Conservation (phyloP, 148 eudicot species). For the Vaccinium macrocarpon region DNA sequence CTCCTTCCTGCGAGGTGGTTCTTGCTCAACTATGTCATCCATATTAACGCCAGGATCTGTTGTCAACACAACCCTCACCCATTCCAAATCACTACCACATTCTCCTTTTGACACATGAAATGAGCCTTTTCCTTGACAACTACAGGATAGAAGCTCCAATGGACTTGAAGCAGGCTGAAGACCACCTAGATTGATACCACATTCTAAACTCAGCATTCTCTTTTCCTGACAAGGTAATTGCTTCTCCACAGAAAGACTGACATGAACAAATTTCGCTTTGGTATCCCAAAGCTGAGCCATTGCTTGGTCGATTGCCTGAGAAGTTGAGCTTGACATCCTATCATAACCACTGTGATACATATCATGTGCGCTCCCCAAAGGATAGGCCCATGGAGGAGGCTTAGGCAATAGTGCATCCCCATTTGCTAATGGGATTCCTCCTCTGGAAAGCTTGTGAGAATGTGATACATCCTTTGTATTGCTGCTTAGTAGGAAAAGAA, state of each 20-base stretch:
- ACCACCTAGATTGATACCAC: slow-evolving; percentile 21
- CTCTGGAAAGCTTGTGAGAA: slow-evolving; percentile 73
- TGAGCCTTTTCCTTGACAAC: slow-evolving; percentile 32
- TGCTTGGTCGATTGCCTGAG: slow-evolving; percentile 94
- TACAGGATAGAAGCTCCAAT: slow-evolving; percentile 13
- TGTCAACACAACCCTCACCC: slow-evolving; percentile 81
- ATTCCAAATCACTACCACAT: slow-evolving; percentile 50
- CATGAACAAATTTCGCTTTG: slow-evolving; percentile 82
- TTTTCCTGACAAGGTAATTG: slow-evolving; percentile 35
- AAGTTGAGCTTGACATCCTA: slow-evolving; percentile 88
- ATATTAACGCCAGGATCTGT: slow-evolving; percentile 86
- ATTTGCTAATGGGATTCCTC: slow-evolving; percentile 93
- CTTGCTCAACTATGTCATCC: slow-evolving; percentile 88
- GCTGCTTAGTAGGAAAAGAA: slow-evolving; percentile 30
- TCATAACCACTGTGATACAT: slow-evolving; percentile 61
- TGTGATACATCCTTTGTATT: slow-evolving; percentile 61
- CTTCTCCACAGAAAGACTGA: slow-evolving; percentile 66
- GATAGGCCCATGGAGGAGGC: slow-evolving; percentile 99
- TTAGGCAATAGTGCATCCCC: slow-evolving; percentile 89
- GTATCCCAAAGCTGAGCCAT: slow-evolving; percentile 88
- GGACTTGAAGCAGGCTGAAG: slow-evolving; percentile 22
- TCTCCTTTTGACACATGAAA: slow-evolving; percentile 32
- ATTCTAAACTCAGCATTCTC: slow-evolving; percentile 14
- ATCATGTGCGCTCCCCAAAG: slow-evolving; percentile 69
- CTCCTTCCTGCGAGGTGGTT: slow-evolving; percentile 76